Conservation (phyloP, 495 filamentous ascomycete genomes). For the Annulohypoxylon maeteangense region DNA sequence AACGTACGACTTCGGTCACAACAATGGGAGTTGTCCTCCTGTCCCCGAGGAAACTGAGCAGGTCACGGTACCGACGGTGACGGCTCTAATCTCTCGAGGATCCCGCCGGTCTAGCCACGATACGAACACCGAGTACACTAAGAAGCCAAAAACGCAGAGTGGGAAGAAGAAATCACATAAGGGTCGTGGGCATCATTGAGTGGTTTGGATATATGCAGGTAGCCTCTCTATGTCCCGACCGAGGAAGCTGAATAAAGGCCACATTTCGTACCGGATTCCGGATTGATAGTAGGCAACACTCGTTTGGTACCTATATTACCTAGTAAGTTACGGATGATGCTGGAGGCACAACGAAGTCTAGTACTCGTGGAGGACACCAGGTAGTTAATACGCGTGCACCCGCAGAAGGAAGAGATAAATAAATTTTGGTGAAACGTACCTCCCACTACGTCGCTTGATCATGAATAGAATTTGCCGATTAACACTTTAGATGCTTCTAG, state of each 20-base stretch:
- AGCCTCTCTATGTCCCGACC: neutral
- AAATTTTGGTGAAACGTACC: constrained; percentile 11
- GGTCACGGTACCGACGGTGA: constrained; percentile 30
- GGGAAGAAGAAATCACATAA: constrained; percentile 49
- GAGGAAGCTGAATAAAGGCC: neutral
- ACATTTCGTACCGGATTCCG: constrained; percentile 19
- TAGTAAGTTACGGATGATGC: constrained; percentile 26
- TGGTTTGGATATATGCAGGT: constrained; percentile 23
- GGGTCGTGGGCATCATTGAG: constrained; percentile 39
- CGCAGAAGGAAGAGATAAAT: neutral
- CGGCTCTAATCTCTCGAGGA: constrained; percentile 30
- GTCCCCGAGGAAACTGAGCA: constrained; percentile 40
- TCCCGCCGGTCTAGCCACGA: constrained; percentile 42
- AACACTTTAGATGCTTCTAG: neutral
- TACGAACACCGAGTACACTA: constrained; percentile 39
- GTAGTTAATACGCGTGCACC: neutral
- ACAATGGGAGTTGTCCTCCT: constrained; percentile 35
- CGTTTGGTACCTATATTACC: constrained; percentile 35
- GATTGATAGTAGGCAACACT: constrained; percentile 21
- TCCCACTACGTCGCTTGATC: neutral
- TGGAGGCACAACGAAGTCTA: neutral
- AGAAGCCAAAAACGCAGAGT: constrained; percentile 42
- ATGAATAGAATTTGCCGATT: neutral
- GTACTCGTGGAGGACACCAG: neutral
- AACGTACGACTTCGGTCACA: constrained; percentile 40